phyloP scores from a whole-genome alignment of 768 basidiomycete species.

The Psilocybe azurescens region DNA sequence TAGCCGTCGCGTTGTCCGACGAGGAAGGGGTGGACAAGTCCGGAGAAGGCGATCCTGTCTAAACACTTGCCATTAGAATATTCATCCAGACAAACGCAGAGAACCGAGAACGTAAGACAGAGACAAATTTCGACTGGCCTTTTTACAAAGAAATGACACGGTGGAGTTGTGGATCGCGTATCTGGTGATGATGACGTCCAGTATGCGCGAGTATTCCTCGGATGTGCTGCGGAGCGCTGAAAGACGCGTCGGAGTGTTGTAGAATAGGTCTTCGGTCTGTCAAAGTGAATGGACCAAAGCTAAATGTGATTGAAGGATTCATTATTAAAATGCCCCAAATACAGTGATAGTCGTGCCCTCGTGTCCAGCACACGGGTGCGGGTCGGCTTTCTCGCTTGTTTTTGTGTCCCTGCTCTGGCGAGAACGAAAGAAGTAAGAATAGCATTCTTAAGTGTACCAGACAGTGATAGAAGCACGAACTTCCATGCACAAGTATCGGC shows the following conservation, averaged over 20 bases:
- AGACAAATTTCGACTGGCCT: slow-evolving; percentile 48
- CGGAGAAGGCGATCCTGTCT: slow-evolving; percentile 77
- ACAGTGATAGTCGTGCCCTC: slow-evolving; percentile 89
- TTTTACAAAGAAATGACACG: slow-evolving; percentile 90
- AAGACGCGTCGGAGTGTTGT: slow-evolving; percentile 88
- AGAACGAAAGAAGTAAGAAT: not conserved
- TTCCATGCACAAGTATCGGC: slow-evolving; percentile 88
- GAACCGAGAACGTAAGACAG: too few species aligned
- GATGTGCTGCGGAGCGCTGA: slow-evolving; percentile 83
- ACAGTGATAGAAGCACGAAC: slow-evolving; percentile 51
- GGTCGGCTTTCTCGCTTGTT: slow-evolving; percentile 72
- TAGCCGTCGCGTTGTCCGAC: slow-evolving; percentile 69
- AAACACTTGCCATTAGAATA: not conserved
- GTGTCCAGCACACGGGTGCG: slow-evolving; percentile 93
- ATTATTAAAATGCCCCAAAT: slow-evolving; percentile 32
- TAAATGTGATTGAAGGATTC: not conserved
- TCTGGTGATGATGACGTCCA: slow-evolving; percentile 91
- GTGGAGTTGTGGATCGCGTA: slow-evolving; percentile 95
- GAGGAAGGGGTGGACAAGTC: slow-evolving; percentile 82
- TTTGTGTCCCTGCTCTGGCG: slow-evolving; percentile 74
- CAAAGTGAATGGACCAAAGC: not conserved
- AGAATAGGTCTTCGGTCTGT: slow-evolving; percentile 95
- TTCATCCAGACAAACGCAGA: too few species aligned
- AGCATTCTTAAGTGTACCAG: too few species aligned
- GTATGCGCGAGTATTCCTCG: slow-evolving; percentile 91